These are phyloP conservation scores for Heterococcus sp. DNA, from an alignment of 108 stramenopile genomes.

Conservation along the genomic window DNA sequence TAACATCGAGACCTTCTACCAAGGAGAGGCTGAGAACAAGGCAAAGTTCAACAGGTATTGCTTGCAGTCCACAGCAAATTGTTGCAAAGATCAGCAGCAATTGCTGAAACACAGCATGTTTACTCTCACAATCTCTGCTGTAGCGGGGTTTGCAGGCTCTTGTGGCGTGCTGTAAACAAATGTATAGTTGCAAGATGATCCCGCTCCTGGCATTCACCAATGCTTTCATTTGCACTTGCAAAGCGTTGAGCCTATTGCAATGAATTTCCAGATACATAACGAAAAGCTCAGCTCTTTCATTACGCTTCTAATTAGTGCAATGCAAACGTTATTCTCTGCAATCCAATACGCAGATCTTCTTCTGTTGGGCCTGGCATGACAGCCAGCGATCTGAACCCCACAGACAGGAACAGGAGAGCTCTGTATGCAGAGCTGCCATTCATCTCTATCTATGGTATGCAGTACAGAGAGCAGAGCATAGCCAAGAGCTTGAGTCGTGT, in stretches of 20 bases:
- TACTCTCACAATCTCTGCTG: no score
- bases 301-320: not conserved
- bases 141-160: not conserved
- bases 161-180: constrained; percentile 14
- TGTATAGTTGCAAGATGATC: no score
- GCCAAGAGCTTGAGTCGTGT: constrained; percentile 18
- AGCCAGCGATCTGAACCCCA: constrained; percentile 22
- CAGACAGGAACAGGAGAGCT: constrained; percentile 31
- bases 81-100: not conserved
- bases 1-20: not conserved
- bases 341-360: not conserved
- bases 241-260: no score
- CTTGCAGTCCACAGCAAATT: not conserved
- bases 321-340: not conserved
- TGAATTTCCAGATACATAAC: no score
- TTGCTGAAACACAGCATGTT: not conserved
- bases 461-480: constrained; percentile 41
- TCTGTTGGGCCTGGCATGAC: constrained; percentile 34
- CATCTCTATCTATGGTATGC: constrained; percentile 35
- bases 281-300: not conserved
- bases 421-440: constrained; percentile 41
- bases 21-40: not conserved
- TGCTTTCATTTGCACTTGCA: no score
- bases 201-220: no score
- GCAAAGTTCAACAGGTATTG: constrained; percentile 30